Conservation (phyloP, 805 yeast genomes). For the Metschnikowia hibisci region DNA sequence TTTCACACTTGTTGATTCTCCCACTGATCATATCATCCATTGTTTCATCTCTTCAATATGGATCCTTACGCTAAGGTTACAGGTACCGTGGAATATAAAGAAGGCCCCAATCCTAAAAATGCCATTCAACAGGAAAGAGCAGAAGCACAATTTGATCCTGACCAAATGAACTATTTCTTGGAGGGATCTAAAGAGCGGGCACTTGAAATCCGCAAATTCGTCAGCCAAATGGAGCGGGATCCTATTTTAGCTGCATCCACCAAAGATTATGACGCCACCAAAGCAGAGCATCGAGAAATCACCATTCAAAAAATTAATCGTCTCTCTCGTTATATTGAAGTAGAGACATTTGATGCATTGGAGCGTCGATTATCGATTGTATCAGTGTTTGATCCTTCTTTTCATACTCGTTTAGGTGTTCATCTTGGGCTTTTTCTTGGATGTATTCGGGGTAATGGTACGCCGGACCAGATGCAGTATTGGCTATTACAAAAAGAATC, state of each 20-base stretch:
- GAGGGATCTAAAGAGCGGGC: slow-evolving; percentile 49
- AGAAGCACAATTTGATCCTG: slow-evolving; percentile 32
- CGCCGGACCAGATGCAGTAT: slow-evolving; percentile 74
- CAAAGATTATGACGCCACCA: slow-evolving; percentile 54
- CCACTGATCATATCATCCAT: too few relatives aligned
- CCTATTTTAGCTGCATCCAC: slow-evolving; percentile 56
- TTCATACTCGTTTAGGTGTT: slow-evolving; percentile 80
- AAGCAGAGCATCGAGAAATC: slow-evolving; percentile 53
- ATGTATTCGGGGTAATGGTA: slow-evolving; percentile 84
- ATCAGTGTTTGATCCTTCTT: slow-evolving; percentile 71
- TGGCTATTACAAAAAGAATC: slow-evolving; percentile 78
- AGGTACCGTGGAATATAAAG: slow-evolving; percentile 13
- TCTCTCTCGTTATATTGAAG: slow-evolving; percentile 59
- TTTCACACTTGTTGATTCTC: too few relatives aligned
- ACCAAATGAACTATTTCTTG: slow-evolving; percentile 48
- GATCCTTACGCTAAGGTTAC: slow-evolving; percentile 9
- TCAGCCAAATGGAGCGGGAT: slow-evolving; percentile 62
- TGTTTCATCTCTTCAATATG: too few relatives aligned
- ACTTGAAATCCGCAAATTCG: slow-evolving; percentile 41
- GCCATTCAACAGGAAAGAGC: slow-evolving; percentile 44
- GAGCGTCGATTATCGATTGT: slow-evolving; percentile 56
- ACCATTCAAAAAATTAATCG: slow-evolving; percentile 61
- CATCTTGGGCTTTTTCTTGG: slow-evolving; percentile 81
- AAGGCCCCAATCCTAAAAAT: slow-evolving; percentile 33
- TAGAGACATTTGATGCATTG: slow-evolving; percentile 41